A percentile compares a stretch with the other conserved stretches of the same genome.
Conservation (phyloP, 1,284 basidiomycete species). For the Leccinum insigne region DNA sequence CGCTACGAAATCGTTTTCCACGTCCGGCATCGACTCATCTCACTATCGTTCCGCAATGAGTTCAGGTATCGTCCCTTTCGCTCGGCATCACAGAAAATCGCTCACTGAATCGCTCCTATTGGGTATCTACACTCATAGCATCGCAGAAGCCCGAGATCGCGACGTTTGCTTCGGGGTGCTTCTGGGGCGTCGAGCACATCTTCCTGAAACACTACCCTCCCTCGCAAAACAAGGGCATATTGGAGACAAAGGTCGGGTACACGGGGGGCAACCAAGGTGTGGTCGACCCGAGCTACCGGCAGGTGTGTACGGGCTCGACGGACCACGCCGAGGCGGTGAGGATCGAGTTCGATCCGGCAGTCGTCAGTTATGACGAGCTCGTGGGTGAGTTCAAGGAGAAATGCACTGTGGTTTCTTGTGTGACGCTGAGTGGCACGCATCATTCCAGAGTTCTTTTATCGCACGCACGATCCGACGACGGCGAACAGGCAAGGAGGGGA, state of each 20-base stretch:
- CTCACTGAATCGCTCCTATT: neutral
- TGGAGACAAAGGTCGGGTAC: slow-evolving; percentile 79
- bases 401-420: too few species aligned
- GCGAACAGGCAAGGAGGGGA: slow-evolving; percentile 79
- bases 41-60: slow-evolving; percentile 31
- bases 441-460: too few species aligned
- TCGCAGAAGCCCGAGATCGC: slow-evolving; percentile 53
- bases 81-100: neutral
- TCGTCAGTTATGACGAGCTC: slow-evolving; percentile 81
- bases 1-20: slow-evolving; percentile 16
- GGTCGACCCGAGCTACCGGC: slow-evolving; percentile 64
- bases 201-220: slow-evolving; percentile 82
- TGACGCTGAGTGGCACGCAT: too few species aligned
- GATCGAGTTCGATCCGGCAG: slow-evolving; percentile 82
- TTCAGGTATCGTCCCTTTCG: slow-evolving; percentile 20
- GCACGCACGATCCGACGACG: slow-evolving; percentile 42
- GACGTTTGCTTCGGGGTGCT: slow-evolving; percentile 81
- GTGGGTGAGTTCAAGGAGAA: slow-evolving; percentile 36
- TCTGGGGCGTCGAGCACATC: slow-evolving; percentile 88
- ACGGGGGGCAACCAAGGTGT: slow-evolving; percentile 70
- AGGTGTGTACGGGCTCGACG: slow-evolving; percentile 83
- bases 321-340: slow-evolving; percentile 90
- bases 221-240: slow-evolving; percentile 61
- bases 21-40: slow-evolving; percentile 21
- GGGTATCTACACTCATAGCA: slow-evolving; percentile 8